A percentile compares a stretch with the other conserved stretches of the same genome.
phyloP scores from a whole-genome alignment of 768 basidiomycete genomes.

The Roridomyces roridus region DNA sequence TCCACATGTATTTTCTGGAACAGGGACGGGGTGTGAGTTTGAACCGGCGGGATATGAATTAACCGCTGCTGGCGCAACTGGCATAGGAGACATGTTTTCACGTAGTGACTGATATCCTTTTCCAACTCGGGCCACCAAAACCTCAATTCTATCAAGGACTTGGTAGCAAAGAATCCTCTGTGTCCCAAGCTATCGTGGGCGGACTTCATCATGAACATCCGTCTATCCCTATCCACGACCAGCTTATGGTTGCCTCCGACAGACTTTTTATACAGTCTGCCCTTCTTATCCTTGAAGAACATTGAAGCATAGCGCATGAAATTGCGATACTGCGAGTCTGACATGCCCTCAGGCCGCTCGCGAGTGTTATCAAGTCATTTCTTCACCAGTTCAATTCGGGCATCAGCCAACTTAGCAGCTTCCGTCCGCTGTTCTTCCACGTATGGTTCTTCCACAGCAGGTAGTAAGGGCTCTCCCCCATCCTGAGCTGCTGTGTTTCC shows the following conservation, averaged over 20 bases:
- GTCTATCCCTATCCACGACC: constrained; percentile 6
- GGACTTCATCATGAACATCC: constrained; percentile 12
- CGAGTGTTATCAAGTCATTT: constrained; percentile 32
- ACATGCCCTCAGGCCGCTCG: too few species aligned
- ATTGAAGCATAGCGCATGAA: neutral
- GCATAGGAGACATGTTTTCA: constrained; percentile 39
- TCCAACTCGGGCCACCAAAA: constrained; percentile 32
- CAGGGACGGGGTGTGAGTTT: constrained; percentile 27
- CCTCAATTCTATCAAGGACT: constrained; percentile 2
- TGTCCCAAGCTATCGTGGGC: constrained; percentile 28
- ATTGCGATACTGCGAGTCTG: too few species aligned
- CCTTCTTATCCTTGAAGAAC: constrained; percentile 1
- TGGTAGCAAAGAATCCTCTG: constrained; percentile 12
- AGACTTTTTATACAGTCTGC: constrained; percentile 1
- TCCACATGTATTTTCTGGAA: constrained; percentile 36
- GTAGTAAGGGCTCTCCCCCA: constrained; percentile 26
- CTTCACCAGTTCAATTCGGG: constrained; percentile 13
- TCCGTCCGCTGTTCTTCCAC: constrained; percentile 5
- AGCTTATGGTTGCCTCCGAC: neutral
- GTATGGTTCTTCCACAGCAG: constrained; percentile 23
- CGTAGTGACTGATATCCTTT: constrained; percentile 35
- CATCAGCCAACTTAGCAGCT: constrained; percentile 22
- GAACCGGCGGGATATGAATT: constrained; percentile 34
- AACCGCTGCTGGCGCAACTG: constrained; percentile 31
- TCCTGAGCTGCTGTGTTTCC: too few species aligned